Conservation (phyloP, 345 rosid genomes). For the Camelina hispida region DNA sequence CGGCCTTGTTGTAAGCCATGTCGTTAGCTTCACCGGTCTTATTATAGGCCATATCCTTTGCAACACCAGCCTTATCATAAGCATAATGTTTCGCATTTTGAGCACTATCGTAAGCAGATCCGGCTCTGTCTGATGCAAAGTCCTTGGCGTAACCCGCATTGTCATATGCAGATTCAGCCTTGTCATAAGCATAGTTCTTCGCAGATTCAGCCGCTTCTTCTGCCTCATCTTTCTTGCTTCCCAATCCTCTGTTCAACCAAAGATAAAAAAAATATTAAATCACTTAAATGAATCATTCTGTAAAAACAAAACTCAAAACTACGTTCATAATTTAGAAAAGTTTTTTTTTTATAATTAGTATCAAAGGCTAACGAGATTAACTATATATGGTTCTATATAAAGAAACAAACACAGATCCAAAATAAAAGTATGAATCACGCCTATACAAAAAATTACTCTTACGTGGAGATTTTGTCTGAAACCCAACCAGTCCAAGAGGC, state of each 20-base stretch:
- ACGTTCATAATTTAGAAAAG: not conserved
- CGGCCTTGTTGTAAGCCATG: constrained; percentile 13
- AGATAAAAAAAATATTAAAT: not conserved
- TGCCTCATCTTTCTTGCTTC: constrained; percentile 39
- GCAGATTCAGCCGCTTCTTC: constrained; percentile 29
- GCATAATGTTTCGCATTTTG: constrained; percentile 33
- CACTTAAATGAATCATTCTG: not conserved
- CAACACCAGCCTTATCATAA: constrained; percentile 48
- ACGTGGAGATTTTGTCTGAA: constrained; percentile 48
- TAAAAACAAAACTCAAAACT: not conserved
- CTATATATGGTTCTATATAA: not conserved
- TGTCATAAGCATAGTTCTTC: constrained; percentile 23
- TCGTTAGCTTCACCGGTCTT: constrained; percentile 44
- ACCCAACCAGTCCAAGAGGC: constrained; percentile 53
- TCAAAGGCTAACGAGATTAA: not conserved
- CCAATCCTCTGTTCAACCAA: constrained; percentile 28
- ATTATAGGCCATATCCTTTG: constrained; percentile 40
- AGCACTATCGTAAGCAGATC: constrained; percentile 42
- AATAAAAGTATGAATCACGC: not conserved
- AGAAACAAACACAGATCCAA: constrained; percentile 3
- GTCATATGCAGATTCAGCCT: constrained; percentile 46
- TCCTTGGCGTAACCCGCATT: constrained; percentile 31
- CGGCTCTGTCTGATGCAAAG: constrained; percentile 33
- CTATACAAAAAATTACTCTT: constrained; percentile 8
- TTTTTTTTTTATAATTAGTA: not conserved